Percentiles rank a stretch among this genome's conserved stretches.
These are phyloP conservation scores for Cicer arietinum DNA, from an alignment of 306 rosid genomes.

Conservation along the genomic window DNA sequence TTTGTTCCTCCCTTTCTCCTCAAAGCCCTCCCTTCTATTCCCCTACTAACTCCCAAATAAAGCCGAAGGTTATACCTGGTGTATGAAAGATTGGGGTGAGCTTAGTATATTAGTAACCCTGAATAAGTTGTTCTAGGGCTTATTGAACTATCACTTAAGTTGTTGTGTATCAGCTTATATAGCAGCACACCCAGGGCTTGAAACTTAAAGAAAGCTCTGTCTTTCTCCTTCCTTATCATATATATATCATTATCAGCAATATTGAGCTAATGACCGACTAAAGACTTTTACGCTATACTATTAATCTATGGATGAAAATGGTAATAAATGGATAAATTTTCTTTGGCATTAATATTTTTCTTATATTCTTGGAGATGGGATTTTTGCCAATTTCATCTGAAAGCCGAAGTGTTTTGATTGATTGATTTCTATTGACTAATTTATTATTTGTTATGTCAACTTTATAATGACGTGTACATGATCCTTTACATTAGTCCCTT, in stretches of 20 bases:
- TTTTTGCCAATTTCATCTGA: slow-evolving; percentile 5
- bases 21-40: not conserved
- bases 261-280: not conserved
- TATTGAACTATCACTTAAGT: not conserved
- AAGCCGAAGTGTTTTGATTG: slow-evolving; percentile 8
- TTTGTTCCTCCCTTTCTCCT: not conserved
- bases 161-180: not conserved
- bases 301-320: not conserved
- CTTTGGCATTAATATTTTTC: not conserved
- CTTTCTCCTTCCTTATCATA: not conserved
- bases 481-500: slow-evolving; percentile 12
- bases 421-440: not conserved
- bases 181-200: slow-evolving; percentile 15
- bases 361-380: slow-evolving; percentile 3
- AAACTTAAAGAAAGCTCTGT: not conserved
- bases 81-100: not conserved
- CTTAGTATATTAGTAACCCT: slow-evolving; percentile 17
- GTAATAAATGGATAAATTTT: not conserved
- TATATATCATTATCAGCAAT: not conserved
- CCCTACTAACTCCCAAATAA: not conserved
- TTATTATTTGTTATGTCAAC: slow-evolving; percentile 5
- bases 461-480: slow-evolving; percentile 11
- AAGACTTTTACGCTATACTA: slow-evolving; percentile 6
- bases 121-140: not conserved
- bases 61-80: not conserved